phyloP scores from a whole-genome alignment of 306 rosid genomes.

The Senna siamea region DNA sequence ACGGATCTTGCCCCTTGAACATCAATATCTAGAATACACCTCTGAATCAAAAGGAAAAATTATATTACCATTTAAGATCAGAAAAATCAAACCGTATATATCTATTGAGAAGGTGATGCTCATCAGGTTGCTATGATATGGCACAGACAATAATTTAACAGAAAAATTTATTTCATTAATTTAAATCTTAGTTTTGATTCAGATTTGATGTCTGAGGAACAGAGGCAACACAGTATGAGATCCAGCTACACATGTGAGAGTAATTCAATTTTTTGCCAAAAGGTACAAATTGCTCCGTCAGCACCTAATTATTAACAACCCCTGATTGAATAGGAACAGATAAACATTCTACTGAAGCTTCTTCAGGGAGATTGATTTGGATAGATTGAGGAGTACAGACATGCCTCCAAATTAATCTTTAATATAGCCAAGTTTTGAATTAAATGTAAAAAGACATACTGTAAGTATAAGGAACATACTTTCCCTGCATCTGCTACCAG shows the following conservation, averaged over 20 bases:
- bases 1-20: slow-evolving; percentile 96
- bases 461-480: slow-evolving; percentile 44
- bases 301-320: slow-evolving; percentile 4
- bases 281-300: neutral
- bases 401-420: slow-evolving; percentile 1
- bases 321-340: neutral
- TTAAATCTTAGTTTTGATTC: neutral
- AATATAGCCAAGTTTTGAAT: slow-evolving; percentile 28
- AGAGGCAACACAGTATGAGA: neutral
- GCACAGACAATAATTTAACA: neutral
- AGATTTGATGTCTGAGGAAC: neutral
- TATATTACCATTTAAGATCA: slow-evolving; percentile 28
- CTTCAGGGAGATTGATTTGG: slow-evolving; percentile 4
- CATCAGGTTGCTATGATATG: slow-evolving; percentile 10
- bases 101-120: slow-evolving; percentile 4
- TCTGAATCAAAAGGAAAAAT: slow-evolving; percentile 51
- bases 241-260: neutral
- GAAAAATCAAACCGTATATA: neutral
- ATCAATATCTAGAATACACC: slow-evolving; percentile 96
- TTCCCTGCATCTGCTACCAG: slow-evolving; percentile 76
- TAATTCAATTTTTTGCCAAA: slow-evolving; percentile 5
- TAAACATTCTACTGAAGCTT: neutral
- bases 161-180: slow-evolving; percentile 18
- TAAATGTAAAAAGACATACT: slow-evolving; percentile 8
- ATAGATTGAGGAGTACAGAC: neutral